phyloP scores from a whole-genome alignment of 1,284 basidiomycete genomes.

The Volvariella volvacea region DNA sequence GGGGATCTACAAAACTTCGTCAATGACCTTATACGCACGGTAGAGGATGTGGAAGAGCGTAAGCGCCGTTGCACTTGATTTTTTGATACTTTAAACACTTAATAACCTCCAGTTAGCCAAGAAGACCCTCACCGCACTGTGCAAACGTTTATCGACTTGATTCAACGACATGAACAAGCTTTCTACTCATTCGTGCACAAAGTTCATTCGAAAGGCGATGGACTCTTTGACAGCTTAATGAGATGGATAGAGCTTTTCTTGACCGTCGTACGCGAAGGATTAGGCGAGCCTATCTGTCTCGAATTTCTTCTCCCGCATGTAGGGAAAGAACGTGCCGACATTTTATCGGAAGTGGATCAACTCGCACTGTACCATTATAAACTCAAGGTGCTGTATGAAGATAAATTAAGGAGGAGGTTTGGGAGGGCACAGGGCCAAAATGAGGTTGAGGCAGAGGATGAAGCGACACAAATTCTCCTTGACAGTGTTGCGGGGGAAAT shows the following conservation, averaged over 20 bases:
- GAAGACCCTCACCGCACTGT: slow-evolving; percentile 85
- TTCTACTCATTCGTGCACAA: slow-evolving; percentile 99
- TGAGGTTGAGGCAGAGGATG: slow-evolving; percentile 63
- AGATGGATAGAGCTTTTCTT: slow-evolving; percentile 96
- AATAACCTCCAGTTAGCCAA: slow-evolving; percentile 70
- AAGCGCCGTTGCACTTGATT: slow-evolving; percentile 24
- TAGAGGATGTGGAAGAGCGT: slow-evolving; percentile 90
- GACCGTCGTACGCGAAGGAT: slow-evolving; percentile 85
- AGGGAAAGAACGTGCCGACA: slow-evolving; percentile 65
- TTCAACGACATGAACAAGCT: slow-evolving; percentile 89
- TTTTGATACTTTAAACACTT: not conserved
- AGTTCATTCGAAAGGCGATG: slow-evolving; percentile 95
- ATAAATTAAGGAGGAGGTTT: slow-evolving; percentile 79
- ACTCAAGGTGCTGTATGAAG: slow-evolving; percentile 86
- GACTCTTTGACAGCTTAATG: slow-evolving; percentile 92
- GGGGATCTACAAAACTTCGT: slow-evolving; percentile 92
- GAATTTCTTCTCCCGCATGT: slow-evolving; percentile 83
- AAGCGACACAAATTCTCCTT: slow-evolving; percentile 74
- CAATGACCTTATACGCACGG: slow-evolving; percentile 92
- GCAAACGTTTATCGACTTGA: slow-evolving; percentile 90
- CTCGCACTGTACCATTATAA: slow-evolving; percentile 89
- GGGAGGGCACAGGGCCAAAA: slow-evolving; percentile 44
- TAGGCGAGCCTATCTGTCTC: slow-evolving; percentile 69
- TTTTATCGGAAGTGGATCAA: slow-evolving; percentile 81
- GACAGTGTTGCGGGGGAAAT: slow-evolving; percentile 75